Conservation (phyloP, 352 stramenopile species). For the Phytophthora europaea region DNA sequence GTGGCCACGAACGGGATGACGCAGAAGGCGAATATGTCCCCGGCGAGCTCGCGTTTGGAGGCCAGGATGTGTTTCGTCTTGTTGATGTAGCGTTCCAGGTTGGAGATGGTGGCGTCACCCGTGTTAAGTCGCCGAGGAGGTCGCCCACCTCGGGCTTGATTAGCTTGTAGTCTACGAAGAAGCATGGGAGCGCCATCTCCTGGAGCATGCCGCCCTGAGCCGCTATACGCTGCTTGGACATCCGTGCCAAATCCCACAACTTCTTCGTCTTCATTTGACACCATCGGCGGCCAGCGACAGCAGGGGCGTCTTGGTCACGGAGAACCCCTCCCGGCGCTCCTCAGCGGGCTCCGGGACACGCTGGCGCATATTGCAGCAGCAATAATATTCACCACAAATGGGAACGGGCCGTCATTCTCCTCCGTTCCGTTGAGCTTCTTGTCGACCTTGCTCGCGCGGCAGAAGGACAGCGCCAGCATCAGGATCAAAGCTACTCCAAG, state of each 20-base stretch:
- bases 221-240: constrained; percentile 41
- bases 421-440: constrained; percentile 31
- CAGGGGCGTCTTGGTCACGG: constrained; percentile 53
- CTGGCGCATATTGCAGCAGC: constrained; percentile 60
- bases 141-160: constrained; percentile 31
- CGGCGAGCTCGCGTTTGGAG: constrained; percentile 35
- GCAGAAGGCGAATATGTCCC: constrained; percentile 66
- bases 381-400: constrained; percentile 59
- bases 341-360: constrained; percentile 23
- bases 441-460: constrained; percentile 53
- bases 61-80: constrained; percentile 43
- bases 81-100: constrained; percentile 46
- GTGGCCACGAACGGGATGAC: constrained; percentile 63
- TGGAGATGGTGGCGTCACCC: constrained; percentile 59
- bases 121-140: constrained; percentile 41
- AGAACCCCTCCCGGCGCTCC: constrained; percentile 60
- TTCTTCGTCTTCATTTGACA: constrained; percentile 45
- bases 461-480: constrained; percentile 56
- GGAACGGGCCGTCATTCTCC: constrained; percentile 35
- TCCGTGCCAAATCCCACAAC: constrained; percentile 68
- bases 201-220: constrained; percentile 42
- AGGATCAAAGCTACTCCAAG: constrained; percentile 57
- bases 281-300: constrained; percentile 57
- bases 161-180: constrained; percentile 45
- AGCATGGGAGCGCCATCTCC: constrained; percentile 54